phyloP scores from a whole-genome alignment of 75 land plant species.

The Pinus taeda region DNA sequence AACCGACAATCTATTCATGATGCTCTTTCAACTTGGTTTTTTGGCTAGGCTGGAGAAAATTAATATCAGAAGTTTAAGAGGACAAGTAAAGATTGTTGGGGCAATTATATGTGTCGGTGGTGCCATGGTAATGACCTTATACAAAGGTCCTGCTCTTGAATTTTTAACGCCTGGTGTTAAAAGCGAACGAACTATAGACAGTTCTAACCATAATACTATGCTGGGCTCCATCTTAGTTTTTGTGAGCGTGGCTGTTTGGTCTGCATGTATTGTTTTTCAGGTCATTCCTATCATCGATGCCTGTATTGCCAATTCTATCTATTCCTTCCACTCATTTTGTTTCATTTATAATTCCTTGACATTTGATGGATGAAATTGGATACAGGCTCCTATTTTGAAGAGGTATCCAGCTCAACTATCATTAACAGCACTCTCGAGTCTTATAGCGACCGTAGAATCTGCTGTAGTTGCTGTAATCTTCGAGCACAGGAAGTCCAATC shows the following conservation, averaged over 20 bases:
- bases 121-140: constrained; percentile 43
- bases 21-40: background rate
- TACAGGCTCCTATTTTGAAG: constrained; percentile 43
- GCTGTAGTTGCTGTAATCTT: constrained; percentile 31
- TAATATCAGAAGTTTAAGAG: constrained; percentile 26
- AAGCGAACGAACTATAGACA: background rate
- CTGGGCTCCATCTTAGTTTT: constrained; percentile 27
- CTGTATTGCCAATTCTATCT: background rate
- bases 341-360: background rate
- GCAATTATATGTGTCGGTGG: constrained; percentile 43
- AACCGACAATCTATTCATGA: too few species aligned
- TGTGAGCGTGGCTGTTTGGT: constrained; percentile 33
- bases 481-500: constrained; percentile 10
- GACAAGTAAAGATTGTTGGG: constrained; percentile 49
- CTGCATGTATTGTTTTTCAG: constrained; percentile 43
- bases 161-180: background rate
- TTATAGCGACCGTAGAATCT: constrained; percentile 51
- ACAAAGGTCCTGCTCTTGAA: constrained; percentile 24
- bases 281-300: constrained; percentile 25
- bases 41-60: constrained; percentile 47
- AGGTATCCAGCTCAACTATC: constrained; percentile 60
- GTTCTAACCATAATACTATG: constrained; percentile 16
- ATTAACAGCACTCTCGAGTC: constrained; percentile 47
- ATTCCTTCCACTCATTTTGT: background rate
- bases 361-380: background rate